Base-by-base conservation (phyloP, 2,329 filamentous ascomycete species). In the Leptographium lundbergii region DNA sequence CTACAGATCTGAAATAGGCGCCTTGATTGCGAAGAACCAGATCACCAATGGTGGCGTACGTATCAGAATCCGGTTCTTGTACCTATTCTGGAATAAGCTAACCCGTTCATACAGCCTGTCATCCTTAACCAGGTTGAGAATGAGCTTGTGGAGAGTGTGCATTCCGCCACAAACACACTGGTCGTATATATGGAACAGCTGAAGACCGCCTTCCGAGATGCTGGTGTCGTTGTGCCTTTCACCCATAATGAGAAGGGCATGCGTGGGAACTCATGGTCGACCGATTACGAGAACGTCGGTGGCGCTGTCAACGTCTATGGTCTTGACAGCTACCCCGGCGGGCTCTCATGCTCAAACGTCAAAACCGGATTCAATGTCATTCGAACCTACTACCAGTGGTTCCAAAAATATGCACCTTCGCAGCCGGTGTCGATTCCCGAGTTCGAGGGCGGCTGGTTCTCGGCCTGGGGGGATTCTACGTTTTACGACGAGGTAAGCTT, bases 91-190 rank as follows among this genome's bases (percentile, higher is more conserved):
- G 32, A 34, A 29, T 13, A n/a, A 4, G 14, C 50, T 25, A 6
- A 50, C 52, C 51, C 14, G 9, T 34, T 9, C 1, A 4, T 10
- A n/a, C 39, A 61, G 0, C 88, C 88, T 0, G 78, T 95, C 9
- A 89, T 95, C 61, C 73, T 92, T 1, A 79, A 87, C 50, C 89
- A 95, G 68, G 85, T 87, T 0, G 89, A 95, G 69, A 95, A 94
- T 62, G 89, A 94, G 69, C 91, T 92, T 9, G 45, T 47, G 42
- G 62, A 61, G 24, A 59, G 52, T 4, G 50, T n/a, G 11, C 58
- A 60, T 14, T 57, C 60, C 7, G 62, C 62, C n/a, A 57, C 9
- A 22, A 62, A 65, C 57, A 61, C 59, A 6, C 53, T 62, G 24
- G 59, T 60, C 39, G 6, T 59, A 17, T 64, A 63, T 57, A 63